A percentile compares a stretch with the other conserved stretches of the same genome.
These are phyloP conservation scores for Ogataea nonfermentans DNA, from an alignment of 805 yeast species.

Conservation along the genomic window DNA sequence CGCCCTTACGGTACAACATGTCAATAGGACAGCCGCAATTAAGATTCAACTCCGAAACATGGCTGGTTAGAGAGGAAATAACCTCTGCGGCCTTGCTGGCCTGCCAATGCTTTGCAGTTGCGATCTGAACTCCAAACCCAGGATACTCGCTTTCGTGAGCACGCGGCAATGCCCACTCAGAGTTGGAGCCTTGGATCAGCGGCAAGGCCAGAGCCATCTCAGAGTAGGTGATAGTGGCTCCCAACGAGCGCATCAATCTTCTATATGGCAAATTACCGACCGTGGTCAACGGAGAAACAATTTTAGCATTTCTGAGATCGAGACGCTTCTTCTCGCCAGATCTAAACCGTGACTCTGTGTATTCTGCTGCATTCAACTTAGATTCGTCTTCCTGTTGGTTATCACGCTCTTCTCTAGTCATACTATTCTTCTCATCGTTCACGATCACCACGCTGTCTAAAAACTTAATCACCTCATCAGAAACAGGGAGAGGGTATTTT, in stretches of 20 bases:
- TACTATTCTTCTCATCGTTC: constrained; percentile 33
- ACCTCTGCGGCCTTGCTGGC: constrained; percentile 92
- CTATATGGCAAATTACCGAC: constrained; percentile 97
- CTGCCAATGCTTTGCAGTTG: constrained; percentile 89
- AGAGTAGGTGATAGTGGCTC: constrained; percentile 89
- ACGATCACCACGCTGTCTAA: constrained; percentile 59
- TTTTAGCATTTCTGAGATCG: constrained; percentile 69
- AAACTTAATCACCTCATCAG: constrained; percentile 59
- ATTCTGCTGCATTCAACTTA: constrained; percentile 45
- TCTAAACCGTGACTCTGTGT: constrained; percentile 72
- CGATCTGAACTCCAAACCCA: constrained; percentile 92
- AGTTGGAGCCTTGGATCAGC: constrained; percentile 80
- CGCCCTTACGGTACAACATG: constrained; percentile 88
- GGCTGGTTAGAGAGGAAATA: constrained; percentile 51
- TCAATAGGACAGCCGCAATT: constrained; percentile 99
- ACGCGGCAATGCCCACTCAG: constrained; percentile 97
- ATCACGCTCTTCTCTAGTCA: constrained; percentile 33
- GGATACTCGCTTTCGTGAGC: constrained; percentile 81
- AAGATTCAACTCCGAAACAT: constrained; percentile 80
- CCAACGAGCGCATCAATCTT: constrained; percentile 83
- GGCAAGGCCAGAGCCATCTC: constrained; percentile 95
- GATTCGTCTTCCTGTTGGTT: constrained; percentile 25
- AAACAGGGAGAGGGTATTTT: constrained; percentile 53
- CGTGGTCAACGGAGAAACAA: constrained; percentile 93
- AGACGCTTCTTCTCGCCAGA: constrained; percentile 79